Evolutionary conservation across 2,329 filamentous ascomycete genomes (phyloP), one percentile per base, ranked within the genome.

Genomic region (Colletotrichum euphorbiae): DNA sequence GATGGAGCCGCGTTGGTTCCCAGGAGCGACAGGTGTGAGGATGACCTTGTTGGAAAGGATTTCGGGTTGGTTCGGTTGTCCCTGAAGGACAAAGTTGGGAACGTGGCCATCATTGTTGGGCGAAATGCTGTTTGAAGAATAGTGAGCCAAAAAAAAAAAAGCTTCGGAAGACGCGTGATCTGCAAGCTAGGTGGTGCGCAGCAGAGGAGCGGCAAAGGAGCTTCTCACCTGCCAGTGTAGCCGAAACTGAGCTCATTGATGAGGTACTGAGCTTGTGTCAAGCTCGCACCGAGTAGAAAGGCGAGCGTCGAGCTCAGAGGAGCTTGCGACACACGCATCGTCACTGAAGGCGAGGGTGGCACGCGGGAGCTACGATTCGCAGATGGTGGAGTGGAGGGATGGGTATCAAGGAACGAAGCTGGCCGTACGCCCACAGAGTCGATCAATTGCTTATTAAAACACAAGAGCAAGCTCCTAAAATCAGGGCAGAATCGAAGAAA

Each of bases 11-110:
- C 94, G 89, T 75, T 92, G 90, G 80, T 94, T 94, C 62, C 96
- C 96, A 6, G 94, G 93, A 55, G 90, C 90, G 13, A 94, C 90
- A 11, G 96, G 95, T 1, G 96, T 99, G 65, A 99, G 87, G 77
- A 99, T 92, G 68, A 98, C 77, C 78, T 94, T 93, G 84, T 98
- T 95, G 72, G 94, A 97, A 68, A 98, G 88, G 69, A 91, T 79
- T 74, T 91, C 87, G 72, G 89, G 88, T 40, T 79, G 73, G 70
- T 81, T 77, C 31, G 88, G 93, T 50, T 81, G 82, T 76, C 88
- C 88, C 62, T 84, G 80, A 69, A 89, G 77, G 66, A 80, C 77
- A 75, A 87, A 90, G 76, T 85, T 80, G 69, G 87, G 86, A 56
- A 90, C 80, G 21, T 62, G 48, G 51, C 67, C 70, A 33, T 68